Evolutionary conservation across 768 basidiomycete species (phyloP).

Genomic region (Trichaptum fuscoviolaceum): DNA sequence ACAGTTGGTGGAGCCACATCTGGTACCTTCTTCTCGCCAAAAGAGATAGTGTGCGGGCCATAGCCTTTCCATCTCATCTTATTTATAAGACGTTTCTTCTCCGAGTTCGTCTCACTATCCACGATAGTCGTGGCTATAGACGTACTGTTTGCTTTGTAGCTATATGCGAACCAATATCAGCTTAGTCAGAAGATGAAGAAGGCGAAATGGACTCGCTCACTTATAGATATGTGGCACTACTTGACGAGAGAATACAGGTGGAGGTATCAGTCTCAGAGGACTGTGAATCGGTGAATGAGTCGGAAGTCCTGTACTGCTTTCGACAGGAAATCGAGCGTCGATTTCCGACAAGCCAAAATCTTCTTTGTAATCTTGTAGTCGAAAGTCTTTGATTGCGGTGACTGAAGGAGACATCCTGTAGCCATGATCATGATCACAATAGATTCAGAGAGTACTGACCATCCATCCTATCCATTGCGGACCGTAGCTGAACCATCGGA

Average conservation of each 20-base stretch:
- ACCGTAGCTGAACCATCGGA: conserved; percentile 60
- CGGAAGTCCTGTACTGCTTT: conserved; percentile 43
- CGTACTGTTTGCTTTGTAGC: conserved; percentile 74
- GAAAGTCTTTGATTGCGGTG: conserved; percentile 64
- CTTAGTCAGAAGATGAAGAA: not conserved
- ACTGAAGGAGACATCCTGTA: conserved; percentile 40
- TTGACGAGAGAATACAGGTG: conserved; percentile 85
- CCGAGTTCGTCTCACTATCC: conserved; percentile 74
- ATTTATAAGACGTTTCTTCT: conserved; percentile 80
- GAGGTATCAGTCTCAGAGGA: conserved; percentile 75
- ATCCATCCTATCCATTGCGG: conserved; percentile 76
- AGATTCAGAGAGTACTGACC: conserved; percentile 41
- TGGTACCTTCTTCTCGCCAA: conserved; percentile 66
- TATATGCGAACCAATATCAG: conserved; percentile 20
- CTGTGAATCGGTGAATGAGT: conserved; percentile 36
- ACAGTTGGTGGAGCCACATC: conserved; percentile 57
- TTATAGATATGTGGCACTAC: conserved; percentile 76
- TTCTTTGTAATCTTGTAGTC: conserved; percentile 62
- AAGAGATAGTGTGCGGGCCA: conserved; percentile 67
- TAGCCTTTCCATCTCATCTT: conserved; percentile 82
- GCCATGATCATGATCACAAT: not conserved
- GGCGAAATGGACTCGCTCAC: conserved; percentile 32
- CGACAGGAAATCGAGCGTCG: conserved; percentile 25
- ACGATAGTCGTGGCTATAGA: conserved; percentile 63
- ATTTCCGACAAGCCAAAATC: conserved; percentile 43